These are phyloP conservation scores for Nemania bipapillata DNA, from an alignment of 2,329 filamentous ascomycete genomes.

Conservation along the genomic window DNA sequence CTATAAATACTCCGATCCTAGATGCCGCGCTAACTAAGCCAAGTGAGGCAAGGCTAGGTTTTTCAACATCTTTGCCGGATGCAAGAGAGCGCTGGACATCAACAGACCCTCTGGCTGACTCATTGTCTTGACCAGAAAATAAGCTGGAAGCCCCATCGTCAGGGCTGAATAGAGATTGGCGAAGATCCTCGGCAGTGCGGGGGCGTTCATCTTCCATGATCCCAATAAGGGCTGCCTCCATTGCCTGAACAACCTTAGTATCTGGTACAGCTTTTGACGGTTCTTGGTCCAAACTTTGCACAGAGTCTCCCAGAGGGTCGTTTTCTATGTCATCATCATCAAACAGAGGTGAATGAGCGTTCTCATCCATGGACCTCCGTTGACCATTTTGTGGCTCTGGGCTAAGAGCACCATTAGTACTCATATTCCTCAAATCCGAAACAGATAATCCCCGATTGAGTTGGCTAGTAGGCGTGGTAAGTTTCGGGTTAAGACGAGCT, in stretches of 20 bases:
- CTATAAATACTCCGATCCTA: constrained; percentile 89
- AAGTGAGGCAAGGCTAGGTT: constrained; percentile 88
- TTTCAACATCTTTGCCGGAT: constrained; percentile 64
- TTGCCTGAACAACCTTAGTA: constrained; percentile 84
- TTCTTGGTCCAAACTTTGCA: constrained; percentile 82
- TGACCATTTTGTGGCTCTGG: constrained; percentile 57
- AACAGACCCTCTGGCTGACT: constrained; percentile 60
- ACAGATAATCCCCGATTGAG: constrained; percentile 60
- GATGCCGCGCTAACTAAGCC: constrained; percentile 89
- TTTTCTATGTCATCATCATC: constrained; percentile 83
- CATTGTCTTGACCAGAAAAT: constrained; percentile 66
- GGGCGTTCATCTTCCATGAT: constrained; percentile 84
- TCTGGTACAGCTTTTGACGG: constrained; percentile 72
- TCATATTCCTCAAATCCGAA: constrained; percentile 58
- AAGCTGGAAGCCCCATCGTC: constrained; percentile 63
- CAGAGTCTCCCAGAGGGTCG: constrained; percentile 75
- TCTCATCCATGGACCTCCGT: constrained; percentile 78
- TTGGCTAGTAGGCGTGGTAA: constrained; percentile 48
- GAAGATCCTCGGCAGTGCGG: constrained; percentile 71
- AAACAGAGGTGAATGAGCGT: constrained; percentile 69
- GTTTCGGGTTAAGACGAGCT: constrained; percentile 55
- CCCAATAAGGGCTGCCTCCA: constrained; percentile 89
- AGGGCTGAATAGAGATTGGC: constrained; percentile 73
- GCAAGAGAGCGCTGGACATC: constrained; percentile 51
- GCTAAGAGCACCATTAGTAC: constrained; percentile 53